Percentiles rank a stretch among this genome's conserved stretches.
Evolutionary conservation across 169 alveolate genomes (phyloP).

Genomic region (Theileria annulata): DNA sequence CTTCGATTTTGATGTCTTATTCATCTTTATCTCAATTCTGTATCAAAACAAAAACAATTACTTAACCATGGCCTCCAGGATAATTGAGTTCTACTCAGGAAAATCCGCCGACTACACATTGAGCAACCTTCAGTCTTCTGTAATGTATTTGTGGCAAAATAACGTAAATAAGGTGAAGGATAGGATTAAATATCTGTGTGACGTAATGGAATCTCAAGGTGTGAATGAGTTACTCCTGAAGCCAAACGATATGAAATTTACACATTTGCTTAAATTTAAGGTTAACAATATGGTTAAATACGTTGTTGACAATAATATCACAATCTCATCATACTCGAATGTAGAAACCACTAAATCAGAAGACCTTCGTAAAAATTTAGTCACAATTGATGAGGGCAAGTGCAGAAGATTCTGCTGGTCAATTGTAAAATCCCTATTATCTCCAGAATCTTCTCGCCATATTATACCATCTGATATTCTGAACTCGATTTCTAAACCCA

Average conservation of each 20-base stretch:
- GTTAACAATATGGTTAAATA: constrained; percentile 34
- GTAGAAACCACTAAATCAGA: not conserved
- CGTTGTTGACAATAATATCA: constrained; percentile 1
- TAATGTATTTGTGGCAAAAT: constrained; percentile 41
- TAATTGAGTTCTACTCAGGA: constrained; percentile 40
- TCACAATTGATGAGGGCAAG: constrained; percentile 13
- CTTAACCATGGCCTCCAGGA: constrained; percentile 48
- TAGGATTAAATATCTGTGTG: constrained; percentile 47
- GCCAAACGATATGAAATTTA: constrained; percentile 34
- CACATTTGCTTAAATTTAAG: constrained; percentile 45
- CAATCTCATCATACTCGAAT: constrained; percentile 42
- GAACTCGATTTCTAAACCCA: constrained; percentile 2
- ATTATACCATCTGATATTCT: constrained; percentile 17
- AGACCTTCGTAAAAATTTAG: not conserved
- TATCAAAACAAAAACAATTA: constrained; percentile 29
- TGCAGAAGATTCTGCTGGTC: constrained; percentile 27
- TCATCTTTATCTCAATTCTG: constrained; percentile 45
- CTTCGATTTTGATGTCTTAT: constrained; percentile 45
- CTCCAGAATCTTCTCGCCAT: not conserved
- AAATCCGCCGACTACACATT: not conserved
- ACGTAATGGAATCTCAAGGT: constrained; percentile 18
- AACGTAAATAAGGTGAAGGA: constrained; percentile 52
- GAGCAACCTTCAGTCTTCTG: constrained; percentile 30
- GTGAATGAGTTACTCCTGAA: constrained; percentile 31
- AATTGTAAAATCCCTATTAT: constrained; percentile 9